Evolutionary conservation across 495 filamentous ascomycete species (phyloP).

Genomic region (Neurospora intermedia): DNA sequence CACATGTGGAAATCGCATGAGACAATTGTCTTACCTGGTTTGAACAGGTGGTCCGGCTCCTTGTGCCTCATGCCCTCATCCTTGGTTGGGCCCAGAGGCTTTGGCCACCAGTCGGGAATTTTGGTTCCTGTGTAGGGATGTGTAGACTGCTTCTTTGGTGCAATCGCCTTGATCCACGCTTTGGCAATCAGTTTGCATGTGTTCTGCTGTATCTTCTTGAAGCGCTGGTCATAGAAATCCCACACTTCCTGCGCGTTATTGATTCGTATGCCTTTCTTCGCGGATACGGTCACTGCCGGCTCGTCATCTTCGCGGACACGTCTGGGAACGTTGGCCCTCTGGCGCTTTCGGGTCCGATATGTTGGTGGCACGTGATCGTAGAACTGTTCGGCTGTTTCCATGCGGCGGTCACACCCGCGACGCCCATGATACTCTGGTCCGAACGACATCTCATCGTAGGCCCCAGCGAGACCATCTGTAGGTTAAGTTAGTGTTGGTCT

Average conservation of each 20-base stretch:
- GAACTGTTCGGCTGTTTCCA: slow-evolving; percentile 2
- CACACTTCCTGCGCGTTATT: slow-evolving; percentile 47
- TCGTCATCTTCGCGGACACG: slow-evolving; percentile 20
- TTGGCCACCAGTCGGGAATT: slow-evolving; percentile 75
- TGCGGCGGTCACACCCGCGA: slow-evolving; percentile 8
- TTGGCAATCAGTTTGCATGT: slow-evolving; percentile 67
- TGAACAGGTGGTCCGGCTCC: slow-evolving; percentile 78
- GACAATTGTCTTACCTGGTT: slow-evolving; percentile 45
- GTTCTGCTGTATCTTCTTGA: slow-evolving; percentile 61
- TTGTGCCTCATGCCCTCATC: slow-evolving; percentile 47
- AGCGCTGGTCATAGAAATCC: slow-evolving; percentile 51
- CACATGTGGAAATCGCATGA: background rate
- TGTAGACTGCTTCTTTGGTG: slow-evolving; percentile 75
- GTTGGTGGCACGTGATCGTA: slow-evolving; percentile 2
- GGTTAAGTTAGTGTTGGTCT: background rate
- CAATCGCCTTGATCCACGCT: slow-evolving; percentile 70
- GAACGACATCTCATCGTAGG: background rate
- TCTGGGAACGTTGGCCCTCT: slow-evolving; percentile 17
- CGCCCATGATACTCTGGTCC: slow-evolving; percentile 3
- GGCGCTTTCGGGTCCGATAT: slow-evolving; percentile 25
- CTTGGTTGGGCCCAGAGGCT: slow-evolving; percentile 32
- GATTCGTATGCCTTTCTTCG: slow-evolving; percentile 38
- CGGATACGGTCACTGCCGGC: slow-evolving; percentile 7
- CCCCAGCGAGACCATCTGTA: background rate
- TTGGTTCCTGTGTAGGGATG: slow-evolving; percentile 71